These are phyloP conservation scores for Pyrenochaeta sp. DNA, from an alignment of 2,329 filamentous ascomycete genomes.

Conservation along the genomic window DNA sequence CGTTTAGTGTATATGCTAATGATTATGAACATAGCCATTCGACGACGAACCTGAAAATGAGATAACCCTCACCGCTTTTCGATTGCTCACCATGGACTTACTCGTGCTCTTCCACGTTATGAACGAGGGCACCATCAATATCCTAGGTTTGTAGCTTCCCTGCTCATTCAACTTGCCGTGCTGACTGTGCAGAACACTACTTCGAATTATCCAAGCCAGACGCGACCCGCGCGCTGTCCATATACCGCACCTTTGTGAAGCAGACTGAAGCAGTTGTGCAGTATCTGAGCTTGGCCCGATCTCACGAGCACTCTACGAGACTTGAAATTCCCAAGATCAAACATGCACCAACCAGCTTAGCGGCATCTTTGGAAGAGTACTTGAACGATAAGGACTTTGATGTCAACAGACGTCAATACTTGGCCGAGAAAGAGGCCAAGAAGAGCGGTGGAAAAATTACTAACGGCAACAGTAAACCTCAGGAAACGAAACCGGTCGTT, in stretches of 20 bases:
- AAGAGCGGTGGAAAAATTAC: conserved; percentile 56
- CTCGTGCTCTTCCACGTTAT: conserved; percentile 91
- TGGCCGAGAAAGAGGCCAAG: conserved; percentile 83
- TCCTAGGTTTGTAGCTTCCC: conserved; percentile 71
- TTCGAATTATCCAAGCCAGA: conserved; percentile 98
- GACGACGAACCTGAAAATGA: conserved; percentile 92
- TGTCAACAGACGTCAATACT: conserved; percentile 86
- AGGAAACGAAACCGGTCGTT: conserved; percentile 40
- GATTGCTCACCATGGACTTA: conserved; percentile 87
- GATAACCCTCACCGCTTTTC: conserved; percentile 92
- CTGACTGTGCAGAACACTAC: conserved; percentile 75
- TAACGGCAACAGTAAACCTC: conserved; percentile 47
- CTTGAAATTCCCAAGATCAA: conserved; percentile 97
- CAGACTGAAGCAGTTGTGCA: conserved; percentile 94
- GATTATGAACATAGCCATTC: conserved; percentile 67
- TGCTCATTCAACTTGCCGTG: not conserved
- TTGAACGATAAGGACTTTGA: conserved; percentile 95
- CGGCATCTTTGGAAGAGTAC: conserved; percentile 91
- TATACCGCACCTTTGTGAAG: conserved; percentile 90
- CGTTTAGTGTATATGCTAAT: not conserved
- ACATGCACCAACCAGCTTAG: conserved; percentile 91
- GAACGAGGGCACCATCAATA: conserved; percentile 97
- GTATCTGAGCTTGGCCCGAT: conserved; percentile 84
- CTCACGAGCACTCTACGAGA: conserved; percentile 90
- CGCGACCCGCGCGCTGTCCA: conserved; percentile 86